Conservation (phyloP, 306 rosid species). For the Quercus dentata region DNA sequence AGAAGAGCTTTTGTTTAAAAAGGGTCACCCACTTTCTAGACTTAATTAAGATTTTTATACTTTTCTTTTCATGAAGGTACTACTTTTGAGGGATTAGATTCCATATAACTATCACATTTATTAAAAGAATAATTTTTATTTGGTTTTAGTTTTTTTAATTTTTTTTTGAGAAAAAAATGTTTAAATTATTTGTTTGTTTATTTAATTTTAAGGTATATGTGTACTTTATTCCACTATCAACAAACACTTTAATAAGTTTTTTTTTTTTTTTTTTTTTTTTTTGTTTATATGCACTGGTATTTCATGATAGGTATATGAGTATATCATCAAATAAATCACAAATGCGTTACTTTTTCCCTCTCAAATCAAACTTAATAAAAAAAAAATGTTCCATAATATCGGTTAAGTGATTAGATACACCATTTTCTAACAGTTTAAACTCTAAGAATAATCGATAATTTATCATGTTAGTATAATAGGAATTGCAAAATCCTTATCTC, state of each 20-base stretch:
- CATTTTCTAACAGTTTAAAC: too few relatives aligned
- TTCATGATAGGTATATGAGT: constrained; percentile 36
- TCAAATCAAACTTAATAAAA: neutral
- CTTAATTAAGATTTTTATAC: constrained; percentile 22
- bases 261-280: too few relatives aligned
- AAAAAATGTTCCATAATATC: too few relatives aligned
- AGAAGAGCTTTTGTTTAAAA: constrained; percentile 40
- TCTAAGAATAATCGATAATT: too few relatives aligned
- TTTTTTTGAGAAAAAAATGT: too few relatives aligned
- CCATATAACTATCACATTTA: constrained; percentile 26
- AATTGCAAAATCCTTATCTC: too few relatives aligned
- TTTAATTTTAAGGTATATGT: too few relatives aligned
- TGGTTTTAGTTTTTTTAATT: too few relatives aligned
- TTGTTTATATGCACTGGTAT: constrained; percentile 11
- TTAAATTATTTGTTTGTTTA: too few relatives aligned
- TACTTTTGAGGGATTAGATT: constrained; percentile 61
- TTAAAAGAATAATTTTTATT: constrained; percentile 9
- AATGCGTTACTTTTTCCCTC: neutral
- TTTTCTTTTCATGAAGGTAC: constrained; percentile 9
- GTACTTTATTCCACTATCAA: too few relatives aligned
- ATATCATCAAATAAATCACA: constrained; percentile 19
- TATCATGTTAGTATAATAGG: too few relatives aligned
- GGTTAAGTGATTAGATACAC: neutral
- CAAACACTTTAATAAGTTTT: too few relatives aligned
- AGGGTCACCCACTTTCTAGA: constrained; percentile 57